Percentiles rank a stretch among this genome's conserved stretches.
These are phyloP conservation scores for Histomonas meleagridis DNA, from an alignment of 208 protist genomes.

Conservation along the genomic window DNA sequence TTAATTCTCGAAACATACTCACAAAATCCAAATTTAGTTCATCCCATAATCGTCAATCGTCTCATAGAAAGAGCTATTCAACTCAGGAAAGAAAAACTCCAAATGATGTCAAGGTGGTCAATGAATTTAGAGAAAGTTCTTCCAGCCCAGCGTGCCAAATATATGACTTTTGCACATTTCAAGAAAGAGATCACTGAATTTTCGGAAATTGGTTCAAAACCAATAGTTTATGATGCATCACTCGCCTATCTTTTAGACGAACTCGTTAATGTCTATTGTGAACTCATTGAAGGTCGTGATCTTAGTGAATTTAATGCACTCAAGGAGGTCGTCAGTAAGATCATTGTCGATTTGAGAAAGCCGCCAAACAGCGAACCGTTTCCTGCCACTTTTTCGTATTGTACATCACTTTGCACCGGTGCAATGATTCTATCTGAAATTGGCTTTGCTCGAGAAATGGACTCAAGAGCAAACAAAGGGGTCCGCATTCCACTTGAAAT, in stretches of 20 bases:
- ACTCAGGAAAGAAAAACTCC: neutral
- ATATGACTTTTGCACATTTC: neutral
- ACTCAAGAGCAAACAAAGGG: neutral
- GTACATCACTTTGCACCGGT: neutral
- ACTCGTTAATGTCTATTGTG: neutral
- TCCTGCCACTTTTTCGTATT: neutral
- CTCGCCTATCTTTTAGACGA: neutral
- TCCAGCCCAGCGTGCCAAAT: neutral
- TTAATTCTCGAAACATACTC: neutral
- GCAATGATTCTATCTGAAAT: neutral
- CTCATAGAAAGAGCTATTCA: neutral
- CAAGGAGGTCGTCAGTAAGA: neutral
- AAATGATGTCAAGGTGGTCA: neutral
- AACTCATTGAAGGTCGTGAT: neutral
- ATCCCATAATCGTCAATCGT: neutral
- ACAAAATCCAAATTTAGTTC: neutral
- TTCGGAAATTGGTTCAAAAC: neutral
- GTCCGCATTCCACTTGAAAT: neutral
- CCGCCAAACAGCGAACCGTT: neutral
- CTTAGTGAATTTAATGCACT: neutral
- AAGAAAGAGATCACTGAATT: neutral
- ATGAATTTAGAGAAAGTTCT: neutral
- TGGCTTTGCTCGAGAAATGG: neutral
- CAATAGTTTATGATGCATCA: neutral
- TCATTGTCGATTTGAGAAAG: neutral